These are phyloP conservation scores for Populus nigra DNA, from an alignment of 345 rosid species.

Conservation along the genomic window DNA sequence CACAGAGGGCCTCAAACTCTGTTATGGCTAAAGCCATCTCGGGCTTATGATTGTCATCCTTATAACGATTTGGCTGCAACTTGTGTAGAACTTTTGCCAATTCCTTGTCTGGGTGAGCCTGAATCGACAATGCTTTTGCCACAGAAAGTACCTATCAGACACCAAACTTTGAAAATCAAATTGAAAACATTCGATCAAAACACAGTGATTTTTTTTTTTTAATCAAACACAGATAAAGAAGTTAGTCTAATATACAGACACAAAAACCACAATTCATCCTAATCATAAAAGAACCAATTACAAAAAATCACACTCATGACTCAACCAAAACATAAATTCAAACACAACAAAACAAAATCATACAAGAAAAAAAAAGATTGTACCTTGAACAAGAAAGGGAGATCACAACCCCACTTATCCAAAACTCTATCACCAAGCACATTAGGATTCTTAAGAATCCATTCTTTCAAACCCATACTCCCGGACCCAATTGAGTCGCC, in stretches of 20 bases:
- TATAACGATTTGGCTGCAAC: slow-evolving; percentile 68
- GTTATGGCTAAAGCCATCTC: slow-evolving; percentile 99
- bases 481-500: slow-evolving; percentile 27
- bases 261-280: neutral
- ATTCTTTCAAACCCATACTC: slow-evolving; percentile 52
- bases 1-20: slow-evolving; percentile 87
- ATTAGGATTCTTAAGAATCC: slow-evolving; percentile 65
- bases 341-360: neutral
- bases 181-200: neutral
- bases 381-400: slow-evolving; percentile 97
- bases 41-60: slow-evolving; percentile 92
- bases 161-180: neutral
- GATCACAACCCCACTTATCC: slow-evolving; percentile 91
- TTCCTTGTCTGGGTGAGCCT: slow-evolving; percentile 92
- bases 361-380: neutral
- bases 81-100: slow-evolving; percentile 71
- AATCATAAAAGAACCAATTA: neutral
- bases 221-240: neutral
- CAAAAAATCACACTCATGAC: neutral
- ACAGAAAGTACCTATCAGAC: slow-evolving; percentile 76
- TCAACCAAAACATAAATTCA: neutral
- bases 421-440: slow-evolving; percentile 75
- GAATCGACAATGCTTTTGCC: slow-evolving; percentile 88
- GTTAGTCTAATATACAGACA: neutral
- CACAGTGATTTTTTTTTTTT: neutral